Evolutionary conservation across 2,329 filamentous ascomycete species (phyloP).

Genomic region (Chaetothyriales sp.): DNA sequence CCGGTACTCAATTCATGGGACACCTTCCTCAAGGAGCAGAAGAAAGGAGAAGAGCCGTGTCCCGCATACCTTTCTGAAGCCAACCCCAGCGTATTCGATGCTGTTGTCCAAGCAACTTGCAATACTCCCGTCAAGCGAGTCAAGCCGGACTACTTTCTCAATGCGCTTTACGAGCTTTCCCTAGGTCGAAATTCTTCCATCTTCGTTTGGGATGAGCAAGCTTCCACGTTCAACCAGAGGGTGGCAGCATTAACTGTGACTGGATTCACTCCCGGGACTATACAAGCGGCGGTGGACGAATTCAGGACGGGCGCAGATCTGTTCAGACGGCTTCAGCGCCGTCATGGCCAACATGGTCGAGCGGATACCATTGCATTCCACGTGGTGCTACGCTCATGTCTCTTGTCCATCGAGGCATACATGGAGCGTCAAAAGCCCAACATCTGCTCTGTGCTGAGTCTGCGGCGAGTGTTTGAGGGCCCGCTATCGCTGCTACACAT

Average conservation of each 20-base stretch:
- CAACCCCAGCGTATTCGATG: slow-evolving; percentile 26
- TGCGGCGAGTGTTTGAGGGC: not conserved
- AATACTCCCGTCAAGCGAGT: slow-evolving; percentile 10
- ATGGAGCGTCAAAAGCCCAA: not conserved
- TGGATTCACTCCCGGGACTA: slow-evolving; percentile 2
- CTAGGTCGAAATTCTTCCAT: slow-evolving; percentile 31
- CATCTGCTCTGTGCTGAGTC: not conserved
- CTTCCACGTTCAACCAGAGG: not conserved
- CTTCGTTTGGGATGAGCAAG: slow-evolving; percentile 26
- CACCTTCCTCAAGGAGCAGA: slow-evolving; percentile 21
- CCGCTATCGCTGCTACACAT: not conserved
- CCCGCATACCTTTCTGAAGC: slow-evolving; percentile 32
- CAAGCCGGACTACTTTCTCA: slow-evolving; percentile 25
- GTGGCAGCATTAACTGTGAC: not conserved
- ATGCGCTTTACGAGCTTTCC: slow-evolving; percentile 26
- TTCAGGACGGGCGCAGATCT: not conserved
- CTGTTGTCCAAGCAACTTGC: slow-evolving; percentile 17
- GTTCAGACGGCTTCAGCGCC: not conserved
- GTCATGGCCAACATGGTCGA: not conserved
- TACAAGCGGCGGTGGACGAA: not conserved
- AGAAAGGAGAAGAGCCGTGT: slow-evolving; percentile 19
- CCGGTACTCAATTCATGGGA: slow-evolving; percentile 27
- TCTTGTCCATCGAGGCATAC: not conserved
- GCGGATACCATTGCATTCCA: not conserved
- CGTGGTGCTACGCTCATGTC: not conserved